Conservation (phyloP, 2,329 filamentous ascomycete genomes). For the Tricladium varicosporioides region DNA sequence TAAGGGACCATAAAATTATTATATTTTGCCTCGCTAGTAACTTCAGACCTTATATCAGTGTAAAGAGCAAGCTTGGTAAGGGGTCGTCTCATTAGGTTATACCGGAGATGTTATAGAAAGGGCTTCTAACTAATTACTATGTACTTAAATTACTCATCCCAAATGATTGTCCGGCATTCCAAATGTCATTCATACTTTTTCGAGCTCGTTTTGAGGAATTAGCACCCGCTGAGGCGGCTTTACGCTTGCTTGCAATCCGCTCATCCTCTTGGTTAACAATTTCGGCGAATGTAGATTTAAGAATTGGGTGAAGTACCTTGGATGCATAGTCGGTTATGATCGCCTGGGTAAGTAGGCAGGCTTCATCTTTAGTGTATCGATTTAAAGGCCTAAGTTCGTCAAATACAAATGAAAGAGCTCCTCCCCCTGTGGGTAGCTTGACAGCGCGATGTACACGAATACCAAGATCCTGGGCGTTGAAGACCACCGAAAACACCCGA, state of each 20-base stretch:
- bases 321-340: constrained; percentile 7
- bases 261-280: constrained; percentile 6
- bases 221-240: background rate
- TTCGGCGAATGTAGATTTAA: constrained; percentile 3
- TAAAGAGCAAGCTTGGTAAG: too few relatives aligned
- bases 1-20: too few relatives aligned
- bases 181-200: background rate
- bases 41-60: too few relatives aligned
- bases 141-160: constrained; percentile 8
- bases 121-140: background rate
- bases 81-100: too few relatives aligned
- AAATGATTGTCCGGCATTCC: constrained; percentile 2
- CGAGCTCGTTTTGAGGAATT: constrained; percentile 2
- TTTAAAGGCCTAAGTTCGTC: constrained; percentile 2
- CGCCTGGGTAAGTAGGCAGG: constrained; percentile 3
- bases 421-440: constrained; percentile 1
- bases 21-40: too few relatives aligned
- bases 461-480: constrained; percentile 8
- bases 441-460: constrained; percentile 4
- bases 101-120: background rate
- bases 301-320: constrained; percentile 3
- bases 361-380: constrained; percentile 7
- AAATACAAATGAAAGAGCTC: constrained; percentile 1
- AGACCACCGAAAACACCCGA: constrained; percentile 7
- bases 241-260: constrained; percentile 3